Evolutionary conservation across 1,284 basidiomycete species (phyloP), one percentile per base, ranked within the genome.

Genomic region (Ganoderma leucocontextum): DNA sequence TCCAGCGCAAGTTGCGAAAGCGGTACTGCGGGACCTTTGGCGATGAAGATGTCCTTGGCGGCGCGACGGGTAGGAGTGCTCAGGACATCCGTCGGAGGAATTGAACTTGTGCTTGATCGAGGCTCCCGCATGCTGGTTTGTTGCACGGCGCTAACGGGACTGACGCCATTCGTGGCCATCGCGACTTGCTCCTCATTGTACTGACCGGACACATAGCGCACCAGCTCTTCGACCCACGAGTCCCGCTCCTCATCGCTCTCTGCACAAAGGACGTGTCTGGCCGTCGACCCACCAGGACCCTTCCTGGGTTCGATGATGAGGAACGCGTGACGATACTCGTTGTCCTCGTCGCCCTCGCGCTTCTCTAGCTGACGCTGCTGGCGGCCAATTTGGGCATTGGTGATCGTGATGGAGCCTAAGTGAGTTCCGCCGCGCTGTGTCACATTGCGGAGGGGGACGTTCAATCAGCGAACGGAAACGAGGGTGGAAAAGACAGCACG

Each of bases 301-400:
- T 89, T 90, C 77, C 90, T 91, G 25, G 88, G 87, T 80, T 98
- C 96, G 70, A 99, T 95, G 76, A 99, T 95, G 68, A 99, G 88
- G 83, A 99, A 99, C 0, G 97, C 97, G 77, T 99, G 97, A 35
- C 96, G 89, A 75, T 97, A 98, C 72, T 98, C 94, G 76, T 95
- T 95, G 76, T 98, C 96, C 68, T 97, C 95, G 66, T 94, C 92
- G 10, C 78, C 74, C 70, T 86, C 80, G 68, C 79, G 73, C 79
- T 79, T 76, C 80, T 83, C 82, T 75, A 83, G 75, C 53, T 87
- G 76, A 66, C 79, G 78, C 75, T 91, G 88, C 76, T 91, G 89
- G 62, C 90, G 82, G 22, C 90, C 91, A 63, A 98, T 98, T 78
- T 98, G 95, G 13, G 97, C 95, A 60, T 92, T 92, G 22, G 91